Conservation (phyloP, 129 eudicot genomes). For the Artemisia annua region DNA sequence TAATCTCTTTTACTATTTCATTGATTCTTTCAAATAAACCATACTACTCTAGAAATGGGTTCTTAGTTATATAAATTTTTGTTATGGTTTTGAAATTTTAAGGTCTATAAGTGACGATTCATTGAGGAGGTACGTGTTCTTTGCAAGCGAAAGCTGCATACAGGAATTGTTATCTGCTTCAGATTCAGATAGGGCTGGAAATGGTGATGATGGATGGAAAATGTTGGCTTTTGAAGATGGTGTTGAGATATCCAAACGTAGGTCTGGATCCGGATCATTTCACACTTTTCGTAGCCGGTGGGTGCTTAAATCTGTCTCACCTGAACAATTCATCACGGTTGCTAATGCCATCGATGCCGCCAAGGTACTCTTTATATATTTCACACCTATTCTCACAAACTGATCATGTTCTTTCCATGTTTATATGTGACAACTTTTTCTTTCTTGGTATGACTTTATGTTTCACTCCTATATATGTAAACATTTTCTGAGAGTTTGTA, state of each 20-base stretch:
- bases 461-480: neutral
- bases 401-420: neutral
- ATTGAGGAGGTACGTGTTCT: constrained; percentile 69
- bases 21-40: constrained; percentile 4
- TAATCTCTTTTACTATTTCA: constrained; percentile 17
- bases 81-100: constrained; percentile 20
- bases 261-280: constrained; percentile 77
- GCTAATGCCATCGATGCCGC: constrained; percentile 98
- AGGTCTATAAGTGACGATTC: constrained; percentile 97
- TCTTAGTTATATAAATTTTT: neutral
- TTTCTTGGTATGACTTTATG: neutral
- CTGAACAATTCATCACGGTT: constrained; percentile 73
- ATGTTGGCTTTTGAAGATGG: constrained; percentile 65
- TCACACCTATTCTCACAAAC: neutral
- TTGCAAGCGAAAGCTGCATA: constrained; percentile 90
- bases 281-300: constrained; percentile 81
- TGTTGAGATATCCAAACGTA: constrained; percentile 79
- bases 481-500: neutral
- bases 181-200: constrained; percentile 53
- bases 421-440: neutral
- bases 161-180: constrained; percentile 89
- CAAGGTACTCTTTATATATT: constrained; percentile 43
- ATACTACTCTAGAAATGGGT: neutral
- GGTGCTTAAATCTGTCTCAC: constrained; percentile 69
- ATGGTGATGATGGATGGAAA: constrained; percentile 73